Base-by-base conservation (phyloP, 371 early-diverging fungal species). In the Rhizopus sp. region DNA sequence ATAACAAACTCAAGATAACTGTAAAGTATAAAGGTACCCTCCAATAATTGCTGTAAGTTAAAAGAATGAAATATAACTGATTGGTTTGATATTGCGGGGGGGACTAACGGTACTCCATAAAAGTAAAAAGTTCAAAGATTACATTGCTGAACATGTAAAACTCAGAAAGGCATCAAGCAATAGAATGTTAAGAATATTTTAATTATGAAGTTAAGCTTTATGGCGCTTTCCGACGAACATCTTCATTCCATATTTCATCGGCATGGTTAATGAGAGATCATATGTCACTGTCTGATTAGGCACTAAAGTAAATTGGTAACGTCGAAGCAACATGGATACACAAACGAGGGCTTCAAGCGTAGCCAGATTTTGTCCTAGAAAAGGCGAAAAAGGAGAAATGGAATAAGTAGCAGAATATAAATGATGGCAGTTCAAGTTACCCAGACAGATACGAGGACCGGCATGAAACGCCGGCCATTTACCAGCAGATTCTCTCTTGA, bases 391-490 rank as follows among this genome's bases (percentile, higher is more conserved):
- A 42, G 16, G 16, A 17, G 13, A 42, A 42, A 42, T 46, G 23
- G 23, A 23, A 23, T 23, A 23, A 23, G 23, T 23, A 23, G 2
- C 23, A 23, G 23, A 23, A 23, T 23, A 23, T 23, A 1, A 23
- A 2, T 23, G 23, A 23, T 23, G 23, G 23, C 23, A 2, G 0
- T 23, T 23, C 23, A 23, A 23, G 2, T 73, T 70, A 69, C 73
- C 89, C 34, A 88, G 62, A 57, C 89, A 89, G 37, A 83, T 69
- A 16, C 89, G 70, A 1, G 89, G 88, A 0, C 89, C 88, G 12
- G 78, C 84, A 49, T 86, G 75, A 68, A 87, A 85, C 7, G 61
- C 71, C 1, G 71, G 59, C 75, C 75, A 74, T 32, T 62, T 34
- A 16, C 60, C 63, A 35, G 62, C 62, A 7, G 64, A 53, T 16